A percentile compares a stretch with the other conserved stretches of the same genome.
Evolutionary conservation across 1,284 basidiomycete genomes (phyloP).

Genomic region (Prillingera fragicola): DNA sequence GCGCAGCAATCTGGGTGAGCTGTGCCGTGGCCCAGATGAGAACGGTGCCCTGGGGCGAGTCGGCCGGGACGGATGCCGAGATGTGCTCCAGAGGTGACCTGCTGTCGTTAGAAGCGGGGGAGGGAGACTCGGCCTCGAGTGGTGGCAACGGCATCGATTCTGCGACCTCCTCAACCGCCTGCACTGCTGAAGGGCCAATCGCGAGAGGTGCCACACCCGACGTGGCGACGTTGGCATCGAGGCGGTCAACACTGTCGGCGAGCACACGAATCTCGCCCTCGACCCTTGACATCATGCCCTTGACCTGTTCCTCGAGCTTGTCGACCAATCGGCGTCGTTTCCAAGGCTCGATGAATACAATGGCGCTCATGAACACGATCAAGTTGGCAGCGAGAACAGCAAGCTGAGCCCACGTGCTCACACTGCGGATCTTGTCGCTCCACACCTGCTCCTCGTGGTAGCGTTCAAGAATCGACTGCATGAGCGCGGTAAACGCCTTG

Average conservation of each 20-base stretch:
- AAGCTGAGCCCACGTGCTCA: constrained; percentile 81
- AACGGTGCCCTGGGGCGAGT: background rate
- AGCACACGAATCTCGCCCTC: constrained; percentile 60
- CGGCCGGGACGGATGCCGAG: background rate
- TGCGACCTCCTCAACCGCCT: background rate
- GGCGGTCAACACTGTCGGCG: constrained; percentile 15
- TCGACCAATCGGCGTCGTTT: constrained; percentile 75
- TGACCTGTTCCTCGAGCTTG: constrained; percentile 78
- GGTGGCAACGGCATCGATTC: background rate
- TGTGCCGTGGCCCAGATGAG: constrained; percentile 14
- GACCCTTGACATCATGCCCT: constrained; percentile 57
- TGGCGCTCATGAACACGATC: constrained; percentile 78
- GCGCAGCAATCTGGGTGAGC: constrained; percentile 19
- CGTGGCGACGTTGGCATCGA: constrained; percentile 14
- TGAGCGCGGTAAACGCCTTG: constrained; percentile 73
- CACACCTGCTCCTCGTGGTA: constrained; percentile 97
- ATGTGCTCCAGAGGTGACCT: constrained; percentile 6
- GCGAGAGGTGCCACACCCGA: background rate
- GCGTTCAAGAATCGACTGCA: constrained; percentile 72
- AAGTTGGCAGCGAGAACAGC: constrained; percentile 78
- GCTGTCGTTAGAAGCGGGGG: background rate
- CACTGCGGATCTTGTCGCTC: constrained; percentile 93
- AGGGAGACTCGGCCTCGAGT: background rate
- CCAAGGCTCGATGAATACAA: constrained; percentile 87
- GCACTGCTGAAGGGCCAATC: background rate